Evolutionary conservation across 352 stramenopile genomes (phyloP).

Genomic region (Saprolegnia diclina): DNA sequence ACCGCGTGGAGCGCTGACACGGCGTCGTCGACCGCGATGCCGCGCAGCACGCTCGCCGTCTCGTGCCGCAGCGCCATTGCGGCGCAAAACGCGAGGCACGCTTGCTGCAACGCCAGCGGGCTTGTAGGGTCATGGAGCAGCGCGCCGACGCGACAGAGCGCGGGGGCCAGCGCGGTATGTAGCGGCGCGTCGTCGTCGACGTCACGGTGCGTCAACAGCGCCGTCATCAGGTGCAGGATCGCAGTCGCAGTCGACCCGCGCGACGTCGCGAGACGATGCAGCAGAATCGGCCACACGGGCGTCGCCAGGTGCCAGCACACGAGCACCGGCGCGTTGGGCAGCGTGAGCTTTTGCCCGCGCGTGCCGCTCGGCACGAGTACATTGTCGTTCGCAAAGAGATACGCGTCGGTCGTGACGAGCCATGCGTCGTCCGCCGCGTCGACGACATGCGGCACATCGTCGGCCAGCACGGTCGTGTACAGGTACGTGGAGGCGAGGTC

Average conservation of each 20-base stretch:
- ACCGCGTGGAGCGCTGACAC: background rate
- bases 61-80: background rate
- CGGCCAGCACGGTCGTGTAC: background rate
- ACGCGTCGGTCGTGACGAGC: background rate
- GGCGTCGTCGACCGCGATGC: background rate
- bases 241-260: background rate
- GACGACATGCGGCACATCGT: background rate
- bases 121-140: background rate
- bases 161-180: background rate
- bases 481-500: background rate
- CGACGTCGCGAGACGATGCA: background rate
- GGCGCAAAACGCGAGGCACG: background rate
- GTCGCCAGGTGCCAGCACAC: constrained; percentile 12
- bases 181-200: background rate
- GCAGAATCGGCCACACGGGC: background rate
- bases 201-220: background rate
- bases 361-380: background rate
- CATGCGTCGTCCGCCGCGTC: background rate
- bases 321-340: constrained; percentile 1
- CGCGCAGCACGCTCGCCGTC: background rate
- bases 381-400: constrained; percentile 7
- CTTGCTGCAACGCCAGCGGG: background rate
- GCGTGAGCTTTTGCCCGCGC: background rate
- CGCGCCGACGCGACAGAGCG: background rate
- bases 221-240: background rate